phyloP scores from a whole-genome alignment of 768 basidiomycete genomes.

The Leccinum rimulosum region DNA sequence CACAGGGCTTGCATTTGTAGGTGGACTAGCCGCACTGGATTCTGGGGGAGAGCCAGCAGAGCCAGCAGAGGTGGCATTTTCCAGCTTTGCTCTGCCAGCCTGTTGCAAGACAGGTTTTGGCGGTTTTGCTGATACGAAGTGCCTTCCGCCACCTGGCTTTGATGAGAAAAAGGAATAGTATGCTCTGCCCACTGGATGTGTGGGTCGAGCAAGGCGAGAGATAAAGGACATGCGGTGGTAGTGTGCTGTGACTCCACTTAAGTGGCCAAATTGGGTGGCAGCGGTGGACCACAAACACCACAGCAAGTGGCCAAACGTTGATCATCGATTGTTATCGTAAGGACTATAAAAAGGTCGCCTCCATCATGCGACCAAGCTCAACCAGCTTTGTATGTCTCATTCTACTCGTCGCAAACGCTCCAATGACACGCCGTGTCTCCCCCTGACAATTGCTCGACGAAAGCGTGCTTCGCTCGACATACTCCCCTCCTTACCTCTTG shows the following conservation, averaged over 20 bases:
- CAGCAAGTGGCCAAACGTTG: background rate
- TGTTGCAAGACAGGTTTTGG: slow-evolving; percentile 44
- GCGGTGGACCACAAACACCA: background rate
- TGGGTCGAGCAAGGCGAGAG: slow-evolving; percentile 45
- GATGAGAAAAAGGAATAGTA: slow-evolving; percentile 82
- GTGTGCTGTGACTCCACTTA: background rate
- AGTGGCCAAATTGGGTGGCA: background rate
- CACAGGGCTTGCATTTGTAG: slow-evolving; percentile 11
- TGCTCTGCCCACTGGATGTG: slow-evolving; percentile 49
- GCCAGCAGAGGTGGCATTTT: slow-evolving; percentile 37
- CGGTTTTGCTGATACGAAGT: slow-evolving; percentile 72
- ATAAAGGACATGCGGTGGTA: slow-evolving; percentile 48
- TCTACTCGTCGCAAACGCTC: background rate
- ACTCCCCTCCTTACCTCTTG: slow-evolving; percentile 37
- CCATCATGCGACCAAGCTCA: background rate
- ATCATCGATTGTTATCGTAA: too few relatives aligned
- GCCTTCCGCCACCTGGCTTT: slow-evolving; percentile 71
- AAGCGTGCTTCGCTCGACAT: slow-evolving; percentile 20
- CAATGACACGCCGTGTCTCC: background rate
- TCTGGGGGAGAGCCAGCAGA: slow-evolving; percentile 30
- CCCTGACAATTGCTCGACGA: background rate
- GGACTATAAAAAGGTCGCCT: background rate
- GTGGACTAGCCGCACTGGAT: slow-evolving; percentile 17
- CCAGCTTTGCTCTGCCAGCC: slow-evolving; percentile 37
- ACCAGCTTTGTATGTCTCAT: slow-evolving; percentile 7